Evolutionary conservation across 2,329 filamentous ascomycete genomes (phyloP), one percentile per base, ranked within the genome.

Genomic region (Sclerotinia spermophila): DNA sequence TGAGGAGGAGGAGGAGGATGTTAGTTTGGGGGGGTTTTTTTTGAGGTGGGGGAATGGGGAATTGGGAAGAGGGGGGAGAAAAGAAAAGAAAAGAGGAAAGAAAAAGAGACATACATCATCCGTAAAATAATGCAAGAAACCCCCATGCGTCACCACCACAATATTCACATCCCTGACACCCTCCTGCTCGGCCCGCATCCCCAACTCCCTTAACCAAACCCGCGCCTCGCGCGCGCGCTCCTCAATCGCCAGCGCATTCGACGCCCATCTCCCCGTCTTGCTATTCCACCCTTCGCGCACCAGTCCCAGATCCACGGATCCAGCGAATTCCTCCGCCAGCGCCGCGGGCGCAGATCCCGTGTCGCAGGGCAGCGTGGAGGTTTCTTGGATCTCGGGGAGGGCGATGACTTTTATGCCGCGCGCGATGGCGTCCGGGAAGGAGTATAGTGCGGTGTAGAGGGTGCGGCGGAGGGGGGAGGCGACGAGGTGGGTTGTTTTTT

Each of bases 391-490:
- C 73, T 92, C 88, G 0, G 93, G 92, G 19, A 96, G 82, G 1
- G 90, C 89, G 38, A 91, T 81, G 67, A 96, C 79, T 58, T 73
- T 71, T 2, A 74, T 60, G 2, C 74, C 72, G 1, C 53, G 82
- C 33, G 83, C 77, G 67, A 87, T 84, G 0, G 82, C 84, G 0
- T 87, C 83, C 27, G 84, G 85, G 80, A 97, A 96, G 60, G 87
- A 86, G 68, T 88, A 82, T 42, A 93, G 84, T 45, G 91, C 90
- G 2, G 94, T 97, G 81, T 92, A 88, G 60, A 97, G 84, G 2
- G 94, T 96, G 73, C 94, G 89, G 66, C 90, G 89, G 75, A 97
- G 85, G 8, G 94, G 93, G 1, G 92, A 96, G 53, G 93, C 89
- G 33, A 94, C 86, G 19, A 97, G 85, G 75, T 91, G 85, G 6